These are phyloP conservation scores for Ambrosiella xylebori DNA, from an alignment of 2,329 filamentous ascomycete species.

Conservation along the genomic window DNA sequence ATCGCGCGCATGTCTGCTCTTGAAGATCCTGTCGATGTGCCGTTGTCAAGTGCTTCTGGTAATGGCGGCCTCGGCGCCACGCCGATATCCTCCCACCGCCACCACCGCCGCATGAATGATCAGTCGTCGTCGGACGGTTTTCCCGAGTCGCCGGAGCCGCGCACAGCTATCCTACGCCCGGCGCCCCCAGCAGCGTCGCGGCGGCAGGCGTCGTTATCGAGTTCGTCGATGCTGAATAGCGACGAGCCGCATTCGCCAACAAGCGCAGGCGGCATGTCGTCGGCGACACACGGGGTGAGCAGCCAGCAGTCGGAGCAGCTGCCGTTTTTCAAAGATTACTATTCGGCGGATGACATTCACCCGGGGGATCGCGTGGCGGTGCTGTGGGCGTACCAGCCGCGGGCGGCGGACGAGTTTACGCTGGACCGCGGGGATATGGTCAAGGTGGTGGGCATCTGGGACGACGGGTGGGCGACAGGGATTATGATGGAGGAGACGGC, in stretches of 20 bases:
- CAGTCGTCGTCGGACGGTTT: conserved; percentile 58
- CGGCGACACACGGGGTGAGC: conserved; percentile 56
- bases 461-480: conserved; percentile 96
- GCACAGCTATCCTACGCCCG: conserved; percentile 38
- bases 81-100: conserved; percentile 16
- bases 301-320: conserved; percentile 93
- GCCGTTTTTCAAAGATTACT: conserved; percentile 96
- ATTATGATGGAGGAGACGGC: conserved; percentile 65
- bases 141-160: conserved; percentile 54
- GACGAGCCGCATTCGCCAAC: conserved; percentile 58
- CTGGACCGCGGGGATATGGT: conserved; percentile 94
- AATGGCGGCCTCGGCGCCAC: conserved; percentile 6
- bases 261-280: conserved; percentile 60
- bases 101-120: conserved; percentile 29
- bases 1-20: conserved; percentile 93
- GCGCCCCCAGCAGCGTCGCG: conserved; percentile 41
- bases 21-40: conserved; percentile 53
- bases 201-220: conserved; percentile 78
- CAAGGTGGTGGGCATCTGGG: conserved; percentile 96
- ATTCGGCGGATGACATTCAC: conserved; percentile 90
- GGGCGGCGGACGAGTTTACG: conserved; percentile 81
- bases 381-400: conserved; percentile 91
- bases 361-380: conserved; percentile 78
- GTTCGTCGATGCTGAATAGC: conserved; percentile 55
- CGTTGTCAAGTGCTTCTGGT: conserved; percentile 20